Evolutionary conservation across 352 stramenopile species (phyloP), one percentile per base, ranked within the genome.

Genomic region (Globisporangium ultimum): DNA sequence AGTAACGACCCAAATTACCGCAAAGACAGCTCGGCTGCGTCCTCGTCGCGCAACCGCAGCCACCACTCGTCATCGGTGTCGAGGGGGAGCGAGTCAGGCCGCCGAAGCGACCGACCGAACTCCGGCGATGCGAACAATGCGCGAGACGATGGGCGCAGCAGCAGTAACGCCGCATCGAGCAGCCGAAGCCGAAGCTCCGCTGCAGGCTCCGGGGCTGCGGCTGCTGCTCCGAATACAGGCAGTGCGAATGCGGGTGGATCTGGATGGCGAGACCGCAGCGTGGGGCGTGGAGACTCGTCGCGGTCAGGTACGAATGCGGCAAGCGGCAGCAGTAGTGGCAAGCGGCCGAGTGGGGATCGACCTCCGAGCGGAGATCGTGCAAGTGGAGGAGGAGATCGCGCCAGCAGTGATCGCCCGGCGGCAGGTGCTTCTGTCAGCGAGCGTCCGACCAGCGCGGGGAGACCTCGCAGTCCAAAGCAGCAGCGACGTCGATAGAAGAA

Each of bases 391-490:
- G 42, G 49, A 11, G 49, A 34, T 18, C 47, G 47, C 47, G 5
- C 47, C 14, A 52, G 47, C 17, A 34, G 47, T 52, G 47, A 52
- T 36, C 47, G 47, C n/a, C 20, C 47, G 47, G n/a, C 20, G 11
- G n/a, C 11, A 41, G 40, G 21, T 20, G 20, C 13, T 10, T 48
- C 20, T 1, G 10, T 58, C 17, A 45, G 38, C 22, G 58, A 68
- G 13, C 60, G 64, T n/a, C 61, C 67, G 4, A 63, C 60, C n/a
- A 71, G 59, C 38, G 58, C 59, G 3, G 49, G 53, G 20, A 43
- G 72, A 38, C 68, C 72, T 11, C 72, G 72, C 15, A 84, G 74
- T 52, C 74, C 74, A 12, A 84, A 84, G 52, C 71, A 80, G 43
- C 71, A 78, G 40, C 74, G 74, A 17, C 71, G 74, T 54, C 63